Base-by-base conservation (phyloP, 2,329 filamentous ascomycete species). In the Monosporascus sp. region DNA sequence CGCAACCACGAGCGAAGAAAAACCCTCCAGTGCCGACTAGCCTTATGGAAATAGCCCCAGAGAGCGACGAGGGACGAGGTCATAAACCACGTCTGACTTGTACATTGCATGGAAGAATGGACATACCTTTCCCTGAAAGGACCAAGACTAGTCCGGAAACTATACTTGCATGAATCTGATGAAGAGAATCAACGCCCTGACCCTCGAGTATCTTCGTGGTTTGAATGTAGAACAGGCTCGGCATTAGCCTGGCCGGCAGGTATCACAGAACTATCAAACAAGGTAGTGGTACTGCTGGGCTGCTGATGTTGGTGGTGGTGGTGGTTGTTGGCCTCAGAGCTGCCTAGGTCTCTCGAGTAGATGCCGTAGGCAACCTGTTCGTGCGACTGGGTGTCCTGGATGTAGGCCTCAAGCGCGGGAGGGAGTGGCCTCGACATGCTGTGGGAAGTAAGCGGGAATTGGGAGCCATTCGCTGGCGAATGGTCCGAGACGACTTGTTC, bases 321-420 rank as follows among this genome's bases (percentile, higher is more conserved):
- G n/a, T 43, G 26, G 1, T 9, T 19, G n/a, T 43, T 43, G n/a
- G 19, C 20, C 22, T 8, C 40, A 5, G n/a, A 20, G 22, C 11
- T 9, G 5, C 11, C 40, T 2, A 20, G 8, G 9, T 20, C 40
- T 14, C 40, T 20, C 22, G 22, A 11, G 14, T 14, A 5, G 22
- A 48, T 22, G 37, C 43, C 17, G 19, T 17, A 47, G 24, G 54
- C 51, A 24, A 53, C 22, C 6, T 26, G 14, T 24, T 55, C 51
- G 17, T 55, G 44, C 7, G 37, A 27, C 35, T 53, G 48, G 11
- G n/a, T 9, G 4, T 51, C 54, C 5, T 51, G 19, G 16, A 52
- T 35, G 37, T 54, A 56, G 7, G 24, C 37, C 24, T 51, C 31
- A n/a, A 56, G 24, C 6, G 54, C 43, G 9, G 44, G 44, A 7